Base-by-base conservation (phyloP, 2,329 filamentous ascomycete species). In the Trichoderma sp. region DNA sequence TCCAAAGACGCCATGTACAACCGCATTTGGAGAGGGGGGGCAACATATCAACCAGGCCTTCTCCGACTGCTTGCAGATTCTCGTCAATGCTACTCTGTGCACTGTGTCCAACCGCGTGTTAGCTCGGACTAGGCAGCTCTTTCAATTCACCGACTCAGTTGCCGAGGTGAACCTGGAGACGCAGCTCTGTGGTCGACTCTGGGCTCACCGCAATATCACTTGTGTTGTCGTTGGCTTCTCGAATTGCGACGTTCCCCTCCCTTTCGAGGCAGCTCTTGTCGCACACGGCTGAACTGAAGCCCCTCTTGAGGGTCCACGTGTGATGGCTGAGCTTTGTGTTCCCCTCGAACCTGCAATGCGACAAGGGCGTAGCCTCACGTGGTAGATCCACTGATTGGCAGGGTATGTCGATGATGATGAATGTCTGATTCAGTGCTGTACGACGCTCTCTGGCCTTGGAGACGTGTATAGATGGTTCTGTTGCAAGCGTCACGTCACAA, bases 301-400 rank as follows among this genome's bases (percentile, higher is more conserved):
- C 71, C 68, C 71, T 65, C 66, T 47, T 61, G 53, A 72, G 71
- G 73, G 28, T 74, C 74, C 75, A 75, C 75, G 70, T 72, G 70
- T 72, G 72, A 72, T 72, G 71, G 58, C 70, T 66, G 36, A 68
- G 67, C 68, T 65, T 62, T 73, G 73, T 74, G 72, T 39, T 50
- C 47, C 68, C 68, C 59, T 64, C 69, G 71, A 72, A 57, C 39
- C 71, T 74, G 63, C 68, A 69, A 68, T 62, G 72, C 55, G 43
- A 73, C 58, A 23, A 63, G 39, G 62, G 62, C 71, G 65, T 73
- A 69, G 65, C 72, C 73, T 75, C 74, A 75, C 74, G 73, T 73
- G 72, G 74, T 71, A 71, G 70, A 74, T 75, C 74, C 71, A 71
- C 74, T 59, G 70, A 75, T 73, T 73, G 67, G 71, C 68, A 72